Evolutionary conservation across 1,284 basidiomycete species (phyloP), one percentile per base, ranked within the genome.

Genomic region (Sphaerobolus stellatus): DNA sequence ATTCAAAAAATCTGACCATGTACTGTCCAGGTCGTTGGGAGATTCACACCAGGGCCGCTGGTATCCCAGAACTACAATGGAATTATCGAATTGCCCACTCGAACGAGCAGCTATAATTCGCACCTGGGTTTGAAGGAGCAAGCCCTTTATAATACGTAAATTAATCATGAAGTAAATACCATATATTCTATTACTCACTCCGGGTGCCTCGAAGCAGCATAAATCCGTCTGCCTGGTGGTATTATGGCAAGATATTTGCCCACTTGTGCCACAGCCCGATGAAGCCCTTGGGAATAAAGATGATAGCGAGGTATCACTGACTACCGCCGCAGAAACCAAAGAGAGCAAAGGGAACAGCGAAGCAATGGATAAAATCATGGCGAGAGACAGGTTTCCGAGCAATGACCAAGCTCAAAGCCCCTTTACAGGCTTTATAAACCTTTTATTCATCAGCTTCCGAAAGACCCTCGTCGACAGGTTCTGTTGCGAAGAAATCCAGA

Each of bases 21-120:
- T 59, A 90, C 86, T 0, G 86, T 88, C 87, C 88, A 90, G 61
- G 82, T 86, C 16, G 64, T 86, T 62, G 8, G 62, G 64, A 18
- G 89, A 86, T 2, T 86, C 86, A 25, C 82, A 83, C 1, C 80
- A 69, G 0, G 88, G 84, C 52, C 80, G 59, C 2, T 77, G 77
- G 66, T 67, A 55, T 68, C 65, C 67, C 66, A 67, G 54, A 69
- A 69, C 66, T 71, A 22, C 41, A 25, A 25, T 43, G n/a, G 36
- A 38, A 33, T 9, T 44, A 56, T 58, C n/a, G 29, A 30, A 2
- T 41, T 33, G 27, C 1, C 16, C 27, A 53, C 27, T 30, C 27
- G 60, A 44, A 22, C 22, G 41, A 14, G 22, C 2, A 20, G 8
- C 28, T 14, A 25, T 20, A 18, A 24, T 14, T 46, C 61, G 46